These are phyloP conservation scores for Capsella rubella DNA, from an alignment of 441 rosid genomes.

Conservation along the genomic window DNA sequence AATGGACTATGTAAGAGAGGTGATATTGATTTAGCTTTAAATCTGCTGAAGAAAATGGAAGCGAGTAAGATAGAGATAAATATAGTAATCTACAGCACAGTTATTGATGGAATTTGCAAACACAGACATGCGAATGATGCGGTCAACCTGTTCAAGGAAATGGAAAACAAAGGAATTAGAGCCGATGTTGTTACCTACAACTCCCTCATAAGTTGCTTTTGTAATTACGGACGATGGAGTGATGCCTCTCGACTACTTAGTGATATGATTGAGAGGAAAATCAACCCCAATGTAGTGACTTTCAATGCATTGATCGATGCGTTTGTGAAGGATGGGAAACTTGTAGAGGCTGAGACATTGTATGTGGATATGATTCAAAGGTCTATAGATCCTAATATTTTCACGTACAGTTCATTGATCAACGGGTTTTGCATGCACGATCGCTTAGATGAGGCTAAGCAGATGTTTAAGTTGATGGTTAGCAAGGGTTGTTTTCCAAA, in stretches of 20 bases:
- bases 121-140: not conserved
- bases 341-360: not conserved
- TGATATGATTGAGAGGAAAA: not conserved
- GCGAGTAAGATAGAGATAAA: fast-evolving
- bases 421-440: not conserved
- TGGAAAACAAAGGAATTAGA: not conserved
- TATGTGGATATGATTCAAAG: not conserved
- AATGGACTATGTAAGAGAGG: constrained; percentile 20
- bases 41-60: constrained; percentile 9
- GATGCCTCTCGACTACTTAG: not conserved
- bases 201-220: constrained; percentile 22
- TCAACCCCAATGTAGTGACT: not conserved
- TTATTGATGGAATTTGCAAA: constrained; percentile 20
- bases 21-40: constrained; percentile 4
- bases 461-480: constrained; percentile 5
- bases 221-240: not conserved
- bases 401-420: not conserved
- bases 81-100: not conserved
- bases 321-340: constrained; percentile 1
- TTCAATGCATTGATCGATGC: constrained; percentile 6
- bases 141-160: not conserved
- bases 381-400: not conserved
- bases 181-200: not conserved
- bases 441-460: not conserved
- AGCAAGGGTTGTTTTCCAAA: not conserved